Percentiles rank a stretch among this genome's conserved stretches.
These are phyloP conservation scores for Penicillium sp. DNA, from an alignment of 2,329 filamentous ascomycete species.

Conservation along the genomic window DNA sequence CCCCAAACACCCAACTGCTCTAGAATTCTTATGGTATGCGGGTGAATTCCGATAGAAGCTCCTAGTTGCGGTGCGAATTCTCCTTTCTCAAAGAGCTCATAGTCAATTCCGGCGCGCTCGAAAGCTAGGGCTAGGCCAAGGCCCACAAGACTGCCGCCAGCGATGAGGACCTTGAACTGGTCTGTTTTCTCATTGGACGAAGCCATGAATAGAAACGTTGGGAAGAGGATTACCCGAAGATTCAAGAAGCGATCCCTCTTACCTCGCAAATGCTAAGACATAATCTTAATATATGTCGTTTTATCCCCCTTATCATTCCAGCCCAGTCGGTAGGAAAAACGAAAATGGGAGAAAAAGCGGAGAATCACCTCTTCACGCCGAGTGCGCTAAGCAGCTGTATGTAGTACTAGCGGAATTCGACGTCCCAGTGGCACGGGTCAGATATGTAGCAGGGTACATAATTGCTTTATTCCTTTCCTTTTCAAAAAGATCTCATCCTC, in stretches of 20 bases:
- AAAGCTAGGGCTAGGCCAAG: slow-evolving; percentile 11
- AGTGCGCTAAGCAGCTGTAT: background rate
- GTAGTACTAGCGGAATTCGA: background rate
- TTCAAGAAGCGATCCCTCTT: background rate
- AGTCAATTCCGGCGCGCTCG: slow-evolving; percentile 13
- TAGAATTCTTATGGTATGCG: slow-evolving; percentile 9
- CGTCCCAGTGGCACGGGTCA: background rate
- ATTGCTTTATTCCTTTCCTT: background rate
- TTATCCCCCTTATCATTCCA: background rate
- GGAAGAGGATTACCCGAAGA: background rate
- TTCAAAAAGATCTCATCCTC: background rate
- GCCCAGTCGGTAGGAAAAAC: background rate
- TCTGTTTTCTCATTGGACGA: background rate
- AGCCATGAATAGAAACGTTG: background rate
- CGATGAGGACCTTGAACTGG: slow-evolving; percentile 14
- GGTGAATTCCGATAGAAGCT: slow-evolving; percentile 3
- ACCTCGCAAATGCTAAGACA: no score
- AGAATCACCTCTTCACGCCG: background rate
- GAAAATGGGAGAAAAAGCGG: background rate
- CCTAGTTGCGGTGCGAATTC: slow-evolving; percentile 11
- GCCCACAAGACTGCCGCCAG: slow-evolving; percentile 14
- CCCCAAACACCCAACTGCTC: slow-evolving; percentile 13
- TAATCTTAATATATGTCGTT: background rate
- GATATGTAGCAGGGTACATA: background rate
- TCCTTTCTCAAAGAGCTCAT: slow-evolving; percentile 16